Evolutionary conservation across 768 basidiomycete genomes (phyloP).

Genomic region (Galerina sulciceps): DNA sequence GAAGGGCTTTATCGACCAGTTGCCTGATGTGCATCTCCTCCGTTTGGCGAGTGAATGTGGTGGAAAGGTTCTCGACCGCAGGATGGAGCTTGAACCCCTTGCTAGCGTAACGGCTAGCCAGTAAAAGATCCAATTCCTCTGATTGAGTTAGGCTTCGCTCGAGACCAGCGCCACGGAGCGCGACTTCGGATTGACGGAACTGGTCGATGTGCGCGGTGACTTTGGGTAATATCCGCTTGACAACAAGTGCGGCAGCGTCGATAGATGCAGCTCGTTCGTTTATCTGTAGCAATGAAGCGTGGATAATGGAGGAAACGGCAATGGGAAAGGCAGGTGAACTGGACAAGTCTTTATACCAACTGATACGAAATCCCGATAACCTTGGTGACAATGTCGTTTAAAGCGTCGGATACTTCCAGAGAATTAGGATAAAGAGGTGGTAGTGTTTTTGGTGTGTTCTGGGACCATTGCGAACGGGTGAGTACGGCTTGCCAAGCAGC

Average conservation of each 20-base stretch:
- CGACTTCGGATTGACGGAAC: constrained; percentile 88
- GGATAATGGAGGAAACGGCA: constrained; percentile 78
- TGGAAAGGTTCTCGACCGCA: constrained; percentile 87
- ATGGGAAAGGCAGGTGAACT: constrained; percentile 87
- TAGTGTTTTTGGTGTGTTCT: constrained; percentile 67
- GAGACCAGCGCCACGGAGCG: constrained; percentile 79
- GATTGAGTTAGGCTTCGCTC: constrained; percentile 87
- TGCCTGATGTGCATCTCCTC: constrained; percentile 85
- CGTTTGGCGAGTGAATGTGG: constrained; percentile 86
- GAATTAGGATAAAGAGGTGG: constrained; percentile 69
- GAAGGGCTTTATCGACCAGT: constrained; percentile 73
- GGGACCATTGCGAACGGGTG: constrained; percentile 90
- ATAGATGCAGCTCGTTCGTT: constrained; percentile 57
- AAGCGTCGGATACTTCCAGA: constrained; percentile 65
- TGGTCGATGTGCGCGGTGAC: constrained; percentile 89
- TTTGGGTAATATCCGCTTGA: constrained; percentile 86
- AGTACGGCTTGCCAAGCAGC: constrained; percentile 94
- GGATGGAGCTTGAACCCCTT: constrained; percentile 76
- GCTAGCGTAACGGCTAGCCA: constrained; percentile 81
- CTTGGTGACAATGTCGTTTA: constrained; percentile 83
- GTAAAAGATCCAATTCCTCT: constrained; percentile 84
- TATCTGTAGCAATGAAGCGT: constrained; percentile 64
- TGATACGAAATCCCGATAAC: constrained; percentile 88
- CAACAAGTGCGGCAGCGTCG: constrained; percentile 77
- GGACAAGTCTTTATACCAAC: constrained; percentile 90